These are phyloP conservation scores for Nannochloropsis oceanica DNA, from an alignment of 108 stramenopile genomes.

Conservation along the genomic window DNA sequence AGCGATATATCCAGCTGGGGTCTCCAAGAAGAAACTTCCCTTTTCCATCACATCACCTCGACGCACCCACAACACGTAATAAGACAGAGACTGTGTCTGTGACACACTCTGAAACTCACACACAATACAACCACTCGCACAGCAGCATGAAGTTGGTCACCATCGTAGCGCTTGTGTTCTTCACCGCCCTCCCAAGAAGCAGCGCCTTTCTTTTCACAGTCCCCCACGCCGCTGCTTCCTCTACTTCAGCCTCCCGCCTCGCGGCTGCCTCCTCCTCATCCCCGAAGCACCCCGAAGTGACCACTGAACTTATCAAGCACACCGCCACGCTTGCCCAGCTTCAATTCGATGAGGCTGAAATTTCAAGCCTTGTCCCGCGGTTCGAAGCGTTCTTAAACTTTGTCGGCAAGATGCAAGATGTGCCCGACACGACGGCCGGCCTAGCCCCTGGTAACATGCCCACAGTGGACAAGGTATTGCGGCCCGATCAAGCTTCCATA, in stretches of 20 bases:
- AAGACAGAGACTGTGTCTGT: too few relatives aligned
- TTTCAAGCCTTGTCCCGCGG: neutral
- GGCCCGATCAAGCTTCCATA: neutral
- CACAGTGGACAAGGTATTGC: neutral
- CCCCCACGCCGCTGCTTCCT: neutral
- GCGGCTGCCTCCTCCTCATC: neutral
- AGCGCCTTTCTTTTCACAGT: neutral
- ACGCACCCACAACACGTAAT: too few relatives aligned
- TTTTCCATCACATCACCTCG: too few relatives aligned
- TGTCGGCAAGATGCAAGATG: neutral
- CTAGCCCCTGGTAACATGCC: neutral
- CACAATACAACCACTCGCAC: too few relatives aligned
- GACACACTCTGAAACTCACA: too few relatives aligned
- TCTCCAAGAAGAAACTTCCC: too few relatives aligned
- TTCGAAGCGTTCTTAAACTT: neutral
- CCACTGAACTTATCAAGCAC: neutral
- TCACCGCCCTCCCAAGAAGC: neutral
- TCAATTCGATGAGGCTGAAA: neutral
- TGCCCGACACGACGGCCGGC: neutral
- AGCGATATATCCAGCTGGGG: too few relatives aligned
- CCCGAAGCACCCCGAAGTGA: neutral
- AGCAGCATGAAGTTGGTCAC: too few relatives aligned
- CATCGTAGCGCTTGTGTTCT: too few relatives aligned
- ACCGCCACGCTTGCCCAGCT: neutral
- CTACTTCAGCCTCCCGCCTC: neutral